phyloP scores from a whole-genome alignment of 2,329 filamentous ascomycete species.

The Elsinoe necatrix region DNA sequence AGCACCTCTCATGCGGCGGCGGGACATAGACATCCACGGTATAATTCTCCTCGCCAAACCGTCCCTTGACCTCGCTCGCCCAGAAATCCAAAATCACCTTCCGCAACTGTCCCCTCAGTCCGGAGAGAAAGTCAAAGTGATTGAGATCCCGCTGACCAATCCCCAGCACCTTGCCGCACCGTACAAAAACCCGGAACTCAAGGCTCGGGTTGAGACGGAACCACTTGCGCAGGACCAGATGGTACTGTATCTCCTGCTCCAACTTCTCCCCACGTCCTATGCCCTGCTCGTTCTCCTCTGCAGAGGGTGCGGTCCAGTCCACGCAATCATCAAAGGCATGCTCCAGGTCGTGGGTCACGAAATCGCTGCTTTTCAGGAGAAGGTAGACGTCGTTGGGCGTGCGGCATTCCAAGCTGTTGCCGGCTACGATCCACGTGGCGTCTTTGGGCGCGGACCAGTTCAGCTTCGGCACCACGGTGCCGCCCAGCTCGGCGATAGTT shows the following conservation, averaged over 20 bases:
- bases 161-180: conserved; percentile 67
- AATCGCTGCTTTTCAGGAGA: conserved; percentile 87
- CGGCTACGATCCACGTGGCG: conserved; percentile 79
- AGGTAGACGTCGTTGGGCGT: conserved; percentile 87
- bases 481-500: conserved; percentile 72
- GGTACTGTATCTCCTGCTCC: conserved; percentile 41
- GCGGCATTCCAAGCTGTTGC: conserved; percentile 85
- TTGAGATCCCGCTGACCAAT: conserved; percentile 86
- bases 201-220: conserved; percentile 82
- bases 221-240: conserved; percentile 79
- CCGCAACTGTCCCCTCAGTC: conserved; percentile 57
- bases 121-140: conserved; percentile 73
- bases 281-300: conserved; percentile 6
- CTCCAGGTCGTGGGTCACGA: conserved; percentile 87
- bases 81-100: conserved; percentile 71
- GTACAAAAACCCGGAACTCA: conserved; percentile 94
- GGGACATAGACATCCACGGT: conserved; percentile 91
- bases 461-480: conserved; percentile 81
- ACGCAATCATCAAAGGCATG: conserved; percentile 77
- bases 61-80: conserved; percentile 59
- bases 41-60: conserved; percentile 77
- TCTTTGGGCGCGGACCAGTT: conserved; percentile 98
- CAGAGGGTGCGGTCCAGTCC: conserved; percentile 27
- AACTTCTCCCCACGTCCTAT: conserved; percentile 7
- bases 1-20: conserved; percentile 61